Evolutionary conservation across 495 filamentous ascomycete species (phyloP).

Genomic region (Sabuloglossum arenarium): DNA sequence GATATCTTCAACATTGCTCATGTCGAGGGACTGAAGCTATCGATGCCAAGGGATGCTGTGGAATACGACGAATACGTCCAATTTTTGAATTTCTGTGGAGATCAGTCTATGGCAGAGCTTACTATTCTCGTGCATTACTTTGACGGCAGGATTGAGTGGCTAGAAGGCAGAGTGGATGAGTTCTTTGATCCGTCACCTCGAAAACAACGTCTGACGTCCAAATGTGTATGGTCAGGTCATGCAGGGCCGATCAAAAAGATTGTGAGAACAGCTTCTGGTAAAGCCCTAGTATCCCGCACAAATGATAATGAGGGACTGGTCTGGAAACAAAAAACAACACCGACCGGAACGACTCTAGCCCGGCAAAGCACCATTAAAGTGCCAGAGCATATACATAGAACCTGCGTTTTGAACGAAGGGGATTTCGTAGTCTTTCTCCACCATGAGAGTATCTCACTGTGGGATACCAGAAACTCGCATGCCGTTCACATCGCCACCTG

Average conservation of each 20-base stretch:
- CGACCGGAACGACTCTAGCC: constrained; percentile 29
- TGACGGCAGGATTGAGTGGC: constrained; percentile 66
- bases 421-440: constrained; percentile 68
- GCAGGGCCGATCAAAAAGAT: constrained; percentile 63
- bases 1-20: constrained; percentile 81
- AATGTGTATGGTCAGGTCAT: constrained; percentile 66
- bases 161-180: constrained; percentile 54
- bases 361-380: constrained; percentile 52
- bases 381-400: constrained; percentile 59
- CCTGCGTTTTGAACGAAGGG: constrained; percentile 51
- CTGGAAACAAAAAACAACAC: constrained; percentile 45
- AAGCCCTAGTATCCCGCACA: constrained; percentile 63
- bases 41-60: constrained; percentile 30
- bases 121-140: constrained; percentile 72
- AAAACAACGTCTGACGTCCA: constrained; percentile 33
- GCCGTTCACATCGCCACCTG: constrained; percentile 35
- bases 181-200: constrained; percentile 63
- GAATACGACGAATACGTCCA: constrained; percentile 39
- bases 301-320: constrained; percentile 59
- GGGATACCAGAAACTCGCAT: constrained; percentile 43
- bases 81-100: constrained; percentile 49
- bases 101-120: constrained; percentile 35
- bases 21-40: constrained; percentile 46
- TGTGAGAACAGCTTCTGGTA: constrained; percentile 59
- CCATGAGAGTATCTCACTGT: constrained; percentile 53